These are phyloP conservation scores for Linnemannia schmuckeri DNA, from an alignment of 192 early-diverging fungal species.

Conservation along the genomic window DNA sequence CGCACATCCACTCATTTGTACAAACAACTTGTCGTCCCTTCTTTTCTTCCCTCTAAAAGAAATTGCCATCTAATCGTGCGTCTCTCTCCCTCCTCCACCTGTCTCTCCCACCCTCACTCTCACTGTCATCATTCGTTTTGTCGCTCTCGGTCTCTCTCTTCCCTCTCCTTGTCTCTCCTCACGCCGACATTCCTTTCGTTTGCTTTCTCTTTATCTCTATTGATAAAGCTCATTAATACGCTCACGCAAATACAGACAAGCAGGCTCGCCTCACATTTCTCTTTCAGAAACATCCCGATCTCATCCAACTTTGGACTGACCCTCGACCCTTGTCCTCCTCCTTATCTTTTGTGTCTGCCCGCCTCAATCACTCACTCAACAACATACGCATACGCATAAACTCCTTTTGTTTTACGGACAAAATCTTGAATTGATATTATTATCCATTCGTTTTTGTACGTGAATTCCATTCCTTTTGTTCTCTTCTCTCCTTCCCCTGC, in stretches of 20 bases:
- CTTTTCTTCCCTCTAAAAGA: too few relatives aligned
- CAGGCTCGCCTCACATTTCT: not conserved
- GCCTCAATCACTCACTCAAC: not conserved
- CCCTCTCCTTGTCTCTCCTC: not conserved
- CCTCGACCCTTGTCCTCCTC: slow-evolving; percentile 1
- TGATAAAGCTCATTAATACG: slow-evolving; percentile 1
- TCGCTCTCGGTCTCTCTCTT: not conserved
- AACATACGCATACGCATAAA: not conserved
- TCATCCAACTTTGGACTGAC: slow-evolving; percentile 1
- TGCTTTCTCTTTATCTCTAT: slow-evolving; percentile 1
- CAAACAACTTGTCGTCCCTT: too few relatives aligned
- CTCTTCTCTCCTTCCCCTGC: not conserved
- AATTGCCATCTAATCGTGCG: not conserved
- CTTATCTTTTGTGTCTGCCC: not conserved
- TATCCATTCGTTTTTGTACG: slow-evolving; percentile 3
- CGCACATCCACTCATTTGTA: too few relatives aligned
- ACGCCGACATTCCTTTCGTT: not conserved
- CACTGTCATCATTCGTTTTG: not conserved
- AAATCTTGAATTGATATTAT: not conserved
- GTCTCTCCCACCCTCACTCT: not conserved
- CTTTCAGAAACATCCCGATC: not conserved
- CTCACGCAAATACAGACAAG: not conserved
- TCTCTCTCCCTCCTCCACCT: not conserved
- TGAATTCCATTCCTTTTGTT: not conserved
- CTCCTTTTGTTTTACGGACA: not conserved